These are phyloP conservation scores for Puya raimondii DNA, from an alignment of 176 grass and related monocot species.

Conservation along the genomic window DNA sequence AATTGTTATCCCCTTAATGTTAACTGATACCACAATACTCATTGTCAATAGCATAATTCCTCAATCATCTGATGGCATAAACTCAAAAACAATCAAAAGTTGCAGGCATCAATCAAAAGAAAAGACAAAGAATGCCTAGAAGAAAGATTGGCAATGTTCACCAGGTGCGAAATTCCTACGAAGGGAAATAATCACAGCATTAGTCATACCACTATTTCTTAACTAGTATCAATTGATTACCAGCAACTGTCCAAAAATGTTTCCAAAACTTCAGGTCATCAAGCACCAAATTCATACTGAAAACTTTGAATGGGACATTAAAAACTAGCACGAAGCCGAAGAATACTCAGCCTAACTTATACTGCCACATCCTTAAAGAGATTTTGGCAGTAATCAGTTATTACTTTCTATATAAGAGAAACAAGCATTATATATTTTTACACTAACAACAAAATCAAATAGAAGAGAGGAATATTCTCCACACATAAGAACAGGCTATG, in stretches of 20 bases:
- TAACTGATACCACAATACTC: no score
- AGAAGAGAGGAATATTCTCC: background rate
- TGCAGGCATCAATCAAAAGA: no score
- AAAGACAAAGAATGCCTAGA: no score
- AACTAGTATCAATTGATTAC: no score
- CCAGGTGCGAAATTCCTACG: no score
- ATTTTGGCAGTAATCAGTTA: background rate
- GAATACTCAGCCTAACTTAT: background rate
- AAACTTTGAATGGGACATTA: background rate
- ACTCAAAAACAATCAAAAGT: no score
- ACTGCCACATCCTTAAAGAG: background rate
- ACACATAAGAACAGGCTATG: background rate
- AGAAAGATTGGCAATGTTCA: no score
- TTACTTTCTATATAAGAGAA: background rate
- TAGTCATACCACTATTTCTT: no score
- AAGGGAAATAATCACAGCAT: no score
- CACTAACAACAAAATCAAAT: background rate
- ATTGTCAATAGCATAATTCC: no score
- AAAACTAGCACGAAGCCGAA: background rate
- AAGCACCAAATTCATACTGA: background rate
- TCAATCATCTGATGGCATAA: no score
- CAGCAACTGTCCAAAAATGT: background rate
- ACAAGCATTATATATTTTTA: background rate
- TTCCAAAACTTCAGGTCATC: background rate
- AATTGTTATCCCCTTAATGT: no score